Conservation (phyloP, 768 basidiomycete genomes). For the Candolleomyces efflorescens region DNA sequence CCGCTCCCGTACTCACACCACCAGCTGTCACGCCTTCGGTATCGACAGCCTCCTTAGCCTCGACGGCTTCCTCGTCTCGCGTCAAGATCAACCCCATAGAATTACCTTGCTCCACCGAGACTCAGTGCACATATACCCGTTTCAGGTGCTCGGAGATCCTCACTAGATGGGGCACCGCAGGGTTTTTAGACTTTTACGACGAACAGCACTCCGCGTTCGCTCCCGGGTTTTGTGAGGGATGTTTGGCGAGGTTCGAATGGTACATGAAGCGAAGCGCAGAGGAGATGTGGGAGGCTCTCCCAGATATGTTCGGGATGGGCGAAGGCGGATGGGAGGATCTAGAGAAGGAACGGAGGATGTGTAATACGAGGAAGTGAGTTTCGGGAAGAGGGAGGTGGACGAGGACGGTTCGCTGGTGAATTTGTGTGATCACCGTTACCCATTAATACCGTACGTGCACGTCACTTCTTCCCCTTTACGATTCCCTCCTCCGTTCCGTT, state of each 20-base stretch:
- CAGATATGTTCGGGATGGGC: slow-evolving; percentile 24
- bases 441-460: no score
- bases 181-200: slow-evolving; percentile 28
- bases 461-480: no score
- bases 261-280: slow-evolving; percentile 16
- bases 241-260: slow-evolving; percentile 15
- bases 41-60: no score
- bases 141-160: slow-evolving; percentile 21
- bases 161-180: slow-evolving; percentile 26
- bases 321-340: slow-evolving; percentile 21
- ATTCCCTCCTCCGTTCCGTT: no score
- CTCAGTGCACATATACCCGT: slow-evolving; percentile 15
- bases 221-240: slow-evolving; percentile 20
- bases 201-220: slow-evolving; percentile 21
- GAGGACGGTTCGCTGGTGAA: no score
- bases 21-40: no score
- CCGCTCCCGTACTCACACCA: no score
- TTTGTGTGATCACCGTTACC: no score
- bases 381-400: no score
- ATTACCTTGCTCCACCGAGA: slow-evolving; percentile 11
- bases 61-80: neutral
- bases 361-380: neutral
- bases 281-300: slow-evolving; percentile 28
- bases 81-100: slow-evolving; percentile 11
- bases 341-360: slow-evolving; percentile 15